A percentile compares a stretch with the other conserved stretches of the same genome.
These are phyloP conservation scores for Cadophora sp. DNA, from an alignment of 2,329 filamentous ascomycete species.

Conservation along the genomic window DNA sequence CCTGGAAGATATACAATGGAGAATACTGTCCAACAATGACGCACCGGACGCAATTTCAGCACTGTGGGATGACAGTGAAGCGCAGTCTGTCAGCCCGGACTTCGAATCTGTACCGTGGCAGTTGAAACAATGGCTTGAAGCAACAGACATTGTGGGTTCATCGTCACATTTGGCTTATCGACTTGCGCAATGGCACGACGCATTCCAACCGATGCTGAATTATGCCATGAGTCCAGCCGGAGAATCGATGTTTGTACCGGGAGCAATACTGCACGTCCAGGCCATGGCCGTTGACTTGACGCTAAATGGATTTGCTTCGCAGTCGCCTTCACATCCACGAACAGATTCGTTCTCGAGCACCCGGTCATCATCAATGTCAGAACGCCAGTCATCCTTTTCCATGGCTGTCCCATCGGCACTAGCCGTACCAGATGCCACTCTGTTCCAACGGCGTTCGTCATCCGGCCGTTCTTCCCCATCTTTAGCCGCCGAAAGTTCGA, in stretches of 20 bases:
- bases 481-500: conserved; percentile 2
- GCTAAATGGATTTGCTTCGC: conserved; percentile 14
- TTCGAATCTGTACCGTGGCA: conserved; percentile 15
- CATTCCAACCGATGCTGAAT: conserved; percentile 33
- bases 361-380: conserved; percentile 19
- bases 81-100: background rate
- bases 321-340: background rate
- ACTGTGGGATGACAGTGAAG: conserved; percentile 7
- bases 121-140: conserved; percentile 26
- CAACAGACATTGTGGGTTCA: conserved; percentile 12
- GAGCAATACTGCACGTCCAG: conserved; percentile 34
- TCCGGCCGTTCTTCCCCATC: conserved; percentile 21
- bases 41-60: conserved; percentile 13
- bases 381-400: background rate
- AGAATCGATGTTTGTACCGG: conserved; percentile 30
- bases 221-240: conserved; percentile 30
- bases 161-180: conserved; percentile 22
- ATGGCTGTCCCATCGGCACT: background rate
- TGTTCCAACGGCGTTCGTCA: conserved; percentile 7
- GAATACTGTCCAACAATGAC: conserved; percentile 9
- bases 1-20: conserved; percentile 27
- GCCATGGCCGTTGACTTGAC: conserved; percentile 25
- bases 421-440: conserved; percentile 11
- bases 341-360: conserved; percentile 20
- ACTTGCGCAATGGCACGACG: conserved; percentile 36